Evolutionary conservation across 495 filamentous ascomycete genomes (phyloP).

Genomic region (Glutinoglossum americanum): DNA sequence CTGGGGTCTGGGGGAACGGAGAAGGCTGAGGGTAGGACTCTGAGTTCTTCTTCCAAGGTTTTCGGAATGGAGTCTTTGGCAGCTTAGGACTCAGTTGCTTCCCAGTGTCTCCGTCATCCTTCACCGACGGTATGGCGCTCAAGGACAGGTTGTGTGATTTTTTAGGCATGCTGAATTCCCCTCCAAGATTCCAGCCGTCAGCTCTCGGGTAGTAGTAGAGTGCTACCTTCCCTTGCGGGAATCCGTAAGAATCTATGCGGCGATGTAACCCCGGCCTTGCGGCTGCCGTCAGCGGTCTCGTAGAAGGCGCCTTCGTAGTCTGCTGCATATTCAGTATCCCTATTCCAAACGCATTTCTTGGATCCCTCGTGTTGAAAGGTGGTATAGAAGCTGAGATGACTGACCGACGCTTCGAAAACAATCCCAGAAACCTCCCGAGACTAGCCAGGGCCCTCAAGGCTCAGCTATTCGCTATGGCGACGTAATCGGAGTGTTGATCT

Average conservation of each 20-base stretch:
- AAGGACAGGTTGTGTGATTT: not conserved
- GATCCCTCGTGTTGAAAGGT: not conserved
- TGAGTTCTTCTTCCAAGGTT: not conserved
- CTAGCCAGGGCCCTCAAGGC: not conserved
- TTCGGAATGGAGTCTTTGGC: not conserved
- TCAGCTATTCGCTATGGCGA: not conserved
- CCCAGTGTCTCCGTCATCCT: not conserved
- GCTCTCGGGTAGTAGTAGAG: not conserved
- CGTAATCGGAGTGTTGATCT: not conserved
- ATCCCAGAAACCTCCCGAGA: not conserved
- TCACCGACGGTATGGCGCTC: not conserved
- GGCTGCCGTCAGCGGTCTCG: not conserved
- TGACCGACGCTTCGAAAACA: not conserved
- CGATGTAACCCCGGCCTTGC: not conserved
- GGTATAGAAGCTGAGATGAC: not conserved
- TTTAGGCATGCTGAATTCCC: not conserved
- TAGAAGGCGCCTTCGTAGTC: not conserved
- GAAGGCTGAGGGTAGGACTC: not conserved
- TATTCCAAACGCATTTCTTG: not conserved
- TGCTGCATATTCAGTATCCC: not conserved
- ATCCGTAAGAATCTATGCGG: not conserved
- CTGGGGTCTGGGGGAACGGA: not conserved
- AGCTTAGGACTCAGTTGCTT: not conserved
- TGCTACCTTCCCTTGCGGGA: not conserved
- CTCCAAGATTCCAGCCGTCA: not conserved